Conservation (phyloP, 345 rosid genomes). For the Dovyalis caffra region DNA sequence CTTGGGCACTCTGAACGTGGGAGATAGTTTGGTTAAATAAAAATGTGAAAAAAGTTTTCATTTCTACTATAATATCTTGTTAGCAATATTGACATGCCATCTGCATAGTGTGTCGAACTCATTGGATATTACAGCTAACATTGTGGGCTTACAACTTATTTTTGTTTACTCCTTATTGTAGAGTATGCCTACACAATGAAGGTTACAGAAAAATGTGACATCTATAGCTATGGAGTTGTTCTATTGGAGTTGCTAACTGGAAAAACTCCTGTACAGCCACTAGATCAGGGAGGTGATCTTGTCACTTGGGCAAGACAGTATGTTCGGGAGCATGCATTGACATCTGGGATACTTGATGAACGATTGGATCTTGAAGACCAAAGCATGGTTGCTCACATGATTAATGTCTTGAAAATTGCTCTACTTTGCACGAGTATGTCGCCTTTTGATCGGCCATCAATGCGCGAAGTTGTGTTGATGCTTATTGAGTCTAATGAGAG, state of each 20-base stretch:
- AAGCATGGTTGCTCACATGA: constrained; percentile 25
- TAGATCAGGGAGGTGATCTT: constrained; percentile 31
- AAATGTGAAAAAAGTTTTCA: neutral
- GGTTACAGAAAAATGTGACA: constrained; percentile 31
- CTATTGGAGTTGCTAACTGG: constrained; percentile 35
- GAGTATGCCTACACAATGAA: constrained; percentile 35
- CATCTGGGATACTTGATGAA: constrained; percentile 24
- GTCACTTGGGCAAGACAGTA: constrained; percentile 22
- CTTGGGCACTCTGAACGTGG: neutral
- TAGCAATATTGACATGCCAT: neutral
- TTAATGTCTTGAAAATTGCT: constrained; percentile 28
- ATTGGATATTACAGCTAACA: neutral
- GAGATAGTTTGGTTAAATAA: no score
- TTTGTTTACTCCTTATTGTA: neutral
- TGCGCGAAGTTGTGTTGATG: constrained; percentile 39
- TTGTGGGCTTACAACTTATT: neutral
- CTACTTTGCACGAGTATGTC: constrained; percentile 31
- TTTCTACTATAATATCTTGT: neutral
- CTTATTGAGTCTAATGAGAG: constrained; percentile 31
- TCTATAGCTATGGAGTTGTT: constrained; percentile 34
- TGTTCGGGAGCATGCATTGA: constrained; percentile 22
- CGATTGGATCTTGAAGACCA: constrained; percentile 28
- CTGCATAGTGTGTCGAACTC: neutral
- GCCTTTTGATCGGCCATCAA: constrained; percentile 32
- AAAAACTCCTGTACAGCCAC: constrained; percentile 28